phyloP scores from a whole-genome alignment of 2,329 filamentous ascomycete species.

The Pleomassaria siparia region DNA sequence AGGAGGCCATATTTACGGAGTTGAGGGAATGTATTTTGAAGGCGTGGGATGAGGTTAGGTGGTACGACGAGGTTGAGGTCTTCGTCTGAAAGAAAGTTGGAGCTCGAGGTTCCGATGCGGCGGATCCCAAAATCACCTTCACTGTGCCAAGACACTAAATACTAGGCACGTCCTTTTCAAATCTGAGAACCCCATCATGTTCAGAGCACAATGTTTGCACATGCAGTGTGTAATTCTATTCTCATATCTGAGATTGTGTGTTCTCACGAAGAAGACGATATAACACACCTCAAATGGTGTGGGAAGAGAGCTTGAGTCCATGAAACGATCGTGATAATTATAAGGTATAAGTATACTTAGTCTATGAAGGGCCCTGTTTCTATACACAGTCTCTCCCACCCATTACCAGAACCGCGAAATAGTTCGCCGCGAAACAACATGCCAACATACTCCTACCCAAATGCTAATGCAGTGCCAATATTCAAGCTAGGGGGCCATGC shows the following conservation, averaged over 20 bases:
- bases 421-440: slow-evolving; percentile 16
- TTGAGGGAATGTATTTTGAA: neutral
- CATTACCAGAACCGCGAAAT: slow-evolving; percentile 26
- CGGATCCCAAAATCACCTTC: neutral
- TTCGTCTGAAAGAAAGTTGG: neutral
- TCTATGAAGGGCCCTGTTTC: slow-evolving; percentile 18
- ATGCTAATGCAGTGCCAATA: slow-evolving; percentile 21
- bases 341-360: slow-evolving; percentile 28
- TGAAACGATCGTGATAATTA: slow-evolving; percentile 32
- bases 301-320: neutral
- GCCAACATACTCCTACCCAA: slow-evolving; percentile 20
- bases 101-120: slow-evolving; percentile 2
- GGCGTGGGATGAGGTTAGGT: slow-evolving; percentile 6
- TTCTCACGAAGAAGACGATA: too few species aligned
- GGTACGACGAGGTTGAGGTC: neutral
- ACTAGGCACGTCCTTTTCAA: neutral
- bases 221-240: too few species aligned
- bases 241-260: too few species aligned
- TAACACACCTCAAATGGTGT: too few species aligned
- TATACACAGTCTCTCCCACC: slow-evolving; percentile 25
- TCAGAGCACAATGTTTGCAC: neutral
- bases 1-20: slow-evolving; percentile 26
- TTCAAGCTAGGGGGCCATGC: neutral
- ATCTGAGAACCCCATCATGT: neutral
- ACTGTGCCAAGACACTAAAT: slow-evolving; percentile 17